Evolutionary conservation across 495 filamentous ascomycete species (phyloP).

Genomic region (Astrocystis sublimbata): DNA sequence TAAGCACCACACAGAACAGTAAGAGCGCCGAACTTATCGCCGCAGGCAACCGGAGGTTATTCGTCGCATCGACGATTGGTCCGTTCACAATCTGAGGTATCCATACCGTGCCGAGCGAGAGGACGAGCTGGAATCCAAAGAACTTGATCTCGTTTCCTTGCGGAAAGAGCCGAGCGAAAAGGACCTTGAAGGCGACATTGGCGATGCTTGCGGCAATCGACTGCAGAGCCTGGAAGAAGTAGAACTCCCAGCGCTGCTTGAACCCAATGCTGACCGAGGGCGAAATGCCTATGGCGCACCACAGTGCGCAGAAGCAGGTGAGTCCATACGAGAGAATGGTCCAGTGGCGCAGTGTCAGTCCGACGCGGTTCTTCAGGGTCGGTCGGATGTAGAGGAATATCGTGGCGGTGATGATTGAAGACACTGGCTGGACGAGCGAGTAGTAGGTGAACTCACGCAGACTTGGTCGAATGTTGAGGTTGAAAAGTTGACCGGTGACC

Average conservation of each 20-base stretch:
- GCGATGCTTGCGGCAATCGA: not conserved
- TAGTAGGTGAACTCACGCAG: constrained; percentile 6
- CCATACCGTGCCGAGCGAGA: constrained; percentile 5
- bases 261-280: not conserved
- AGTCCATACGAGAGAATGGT: not conserved
- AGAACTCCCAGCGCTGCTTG: constrained; percentile 7
- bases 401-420: not conserved
- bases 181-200: not conserved
- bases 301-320: constrained; percentile 3
- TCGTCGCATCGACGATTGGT: constrained; percentile 4
- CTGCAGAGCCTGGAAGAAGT: constrained; percentile 3
- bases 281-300: not conserved
- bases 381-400: not conserved
- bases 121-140: not conserved
- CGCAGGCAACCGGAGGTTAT: constrained; percentile 2
- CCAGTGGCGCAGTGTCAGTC: not conserved
- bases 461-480: constrained; percentile 1
- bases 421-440: not conserved
- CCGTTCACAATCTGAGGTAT: constrained; percentile 3
- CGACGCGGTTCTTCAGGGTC: not conserved
- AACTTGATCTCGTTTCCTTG: not conserved
- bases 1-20: not conserved
- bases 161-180: constrained; percentile 2
- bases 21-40: not conserved
- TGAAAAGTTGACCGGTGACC: not conserved